Evolutionary conservation across 1,139 yeast species (phyloP).

Genomic region (Saccharomyces hybrid): DNA sequence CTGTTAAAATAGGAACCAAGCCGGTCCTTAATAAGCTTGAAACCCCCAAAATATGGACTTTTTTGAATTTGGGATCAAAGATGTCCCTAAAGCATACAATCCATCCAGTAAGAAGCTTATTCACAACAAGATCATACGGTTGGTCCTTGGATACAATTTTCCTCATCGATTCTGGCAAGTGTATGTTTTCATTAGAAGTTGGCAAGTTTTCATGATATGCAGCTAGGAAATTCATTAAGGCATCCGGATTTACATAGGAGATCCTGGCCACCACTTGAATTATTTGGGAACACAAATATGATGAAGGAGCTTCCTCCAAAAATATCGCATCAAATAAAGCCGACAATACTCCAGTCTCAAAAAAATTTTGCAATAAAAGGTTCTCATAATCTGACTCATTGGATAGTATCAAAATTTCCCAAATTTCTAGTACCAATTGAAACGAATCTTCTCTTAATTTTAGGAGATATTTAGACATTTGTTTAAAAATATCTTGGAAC

Average conservation of each 20-base stretch:
- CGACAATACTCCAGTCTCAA: conserved; percentile 20
- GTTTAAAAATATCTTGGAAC: conserved; percentile 40
- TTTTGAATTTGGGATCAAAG: conserved; percentile 57
- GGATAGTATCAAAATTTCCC: conserved; percentile 44
- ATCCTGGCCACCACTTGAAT: conserved; percentile 49
- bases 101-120: conserved; percentile 33
- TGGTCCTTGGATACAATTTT: conserved; percentile 22
- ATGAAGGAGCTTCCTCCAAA: conserved; percentile 26
- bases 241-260: conserved; percentile 42
- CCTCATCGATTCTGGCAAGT: conserved; percentile 19
- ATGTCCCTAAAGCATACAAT: conserved; percentile 25
- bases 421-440: conserved; percentile 46
- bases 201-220: conserved; percentile 24
- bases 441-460: conserved; percentile 67
- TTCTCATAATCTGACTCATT: conserved; percentile 21
- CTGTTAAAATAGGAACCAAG: conserved; percentile 25
- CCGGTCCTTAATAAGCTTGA: conserved; percentile 40
- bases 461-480: conserved; percentile 49
- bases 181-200: conserved; percentile 15
- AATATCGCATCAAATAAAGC: conserved; percentile 26
- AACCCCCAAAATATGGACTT: conserved; percentile 54
- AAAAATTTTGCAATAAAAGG: conserved; percentile 22
- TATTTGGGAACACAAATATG: conserved; percentile 40
- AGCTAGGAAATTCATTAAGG: conserved; percentile 37
- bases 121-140: conserved; percentile 20